Base-by-base conservation (phyloP, 2,329 filamentous ascomycete genomes). In the Fusarium pseudoanthophilum region DNA sequence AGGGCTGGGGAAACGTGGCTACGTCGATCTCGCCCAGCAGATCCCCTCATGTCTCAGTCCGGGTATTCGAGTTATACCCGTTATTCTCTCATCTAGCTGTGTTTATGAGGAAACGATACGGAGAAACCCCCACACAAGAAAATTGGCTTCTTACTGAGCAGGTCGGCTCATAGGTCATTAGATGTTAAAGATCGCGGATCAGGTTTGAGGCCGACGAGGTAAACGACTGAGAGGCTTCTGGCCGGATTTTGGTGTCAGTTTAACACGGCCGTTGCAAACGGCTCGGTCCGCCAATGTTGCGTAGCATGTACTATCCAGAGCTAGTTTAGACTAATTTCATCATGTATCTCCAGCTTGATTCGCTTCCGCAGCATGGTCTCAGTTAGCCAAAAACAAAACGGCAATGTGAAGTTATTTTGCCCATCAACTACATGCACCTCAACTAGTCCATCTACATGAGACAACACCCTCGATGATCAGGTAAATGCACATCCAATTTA, bases 161-260 rank as follows among this genome's bases (percentile, higher is more conserved):
- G 20, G 7, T 26, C 18, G 16, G 7, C 11, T 26, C 3, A 20
- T 45, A 7, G 16, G 7, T n/a, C n/a, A n/a, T n/a, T n/a, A 13
- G 3, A 4, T 1, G 11, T 8, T 2, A 14, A 26, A 45, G 4
- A 20, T 10, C 18, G 8, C 8, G 24, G 7, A 5, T 20, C 18
- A 26, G 11, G 24, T 20, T 26, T 24, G 18, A 45, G 16, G 7
- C 11, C 24, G 9, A 26, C 10, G 43, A 46, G 43, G 24, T 6
- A 3, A 6, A 14, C 1, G 11, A 45, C 14, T 20, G 7, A 1
- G 16, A 26, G 7, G 18, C 24, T 26, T 45, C 16, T 11, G 11
- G 43, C 18, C 4, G 5, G 8, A 45, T 13, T 45, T 20, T 20
- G 18, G 18, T 14, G 24, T 20, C 8, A 28, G 5, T 26, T 28